Percentiles rank a stretch among this genome's conserved stretches.
These are phyloP conservation scores for Blakeslea trispora DNA, from an alignment of 371 early-diverging fungal species.

Conservation along the genomic window DNA sequence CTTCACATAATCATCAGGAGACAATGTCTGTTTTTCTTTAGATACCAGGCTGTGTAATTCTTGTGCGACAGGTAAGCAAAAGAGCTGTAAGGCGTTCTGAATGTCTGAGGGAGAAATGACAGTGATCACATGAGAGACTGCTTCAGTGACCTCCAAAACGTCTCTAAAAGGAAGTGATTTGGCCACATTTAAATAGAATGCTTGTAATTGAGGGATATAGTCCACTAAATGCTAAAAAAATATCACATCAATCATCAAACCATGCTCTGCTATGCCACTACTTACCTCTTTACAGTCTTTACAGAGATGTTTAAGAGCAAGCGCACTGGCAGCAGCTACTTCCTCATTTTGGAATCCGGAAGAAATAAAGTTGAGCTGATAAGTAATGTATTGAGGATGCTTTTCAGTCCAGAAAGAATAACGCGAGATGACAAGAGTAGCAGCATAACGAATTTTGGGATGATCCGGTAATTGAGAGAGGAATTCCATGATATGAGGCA, in stretches of 20 bases:
- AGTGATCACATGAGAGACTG: conserved; percentile 84
- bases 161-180: conserved; percentile 72
- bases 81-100: conserved; percentile 71
- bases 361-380: conserved; percentile 86
- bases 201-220: conserved; percentile 74
- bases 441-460: conserved; percentile 92
- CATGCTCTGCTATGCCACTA: too few species aligned
- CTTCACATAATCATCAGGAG: conserved; percentile 34
- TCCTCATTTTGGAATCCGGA: conserved; percentile 88
- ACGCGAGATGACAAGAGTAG: conserved; percentile 92
- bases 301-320: conserved; percentile 87
- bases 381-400: conserved; percentile 87
- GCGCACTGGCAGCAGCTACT: conserved; percentile 85
- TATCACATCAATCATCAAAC: not conserved
- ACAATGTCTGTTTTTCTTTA: conserved; percentile 31
- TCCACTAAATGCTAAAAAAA: conserved; percentile 59
- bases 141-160: conserved; percentile 82
- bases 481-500: conserved; percentile 89
- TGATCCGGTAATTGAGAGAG: conserved; percentile 84
- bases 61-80: conserved; percentile 84
- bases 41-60: conserved; percentile 51
- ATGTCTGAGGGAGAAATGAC: conserved; percentile 68
- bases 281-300: conserved; percentile 84
- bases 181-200: conserved; percentile 72
- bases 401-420: conserved; percentile 91